phyloP scores from a whole-genome alignment of 495 filamentous ascomycete species.

The Staphylotrichum tortipilum region DNA sequence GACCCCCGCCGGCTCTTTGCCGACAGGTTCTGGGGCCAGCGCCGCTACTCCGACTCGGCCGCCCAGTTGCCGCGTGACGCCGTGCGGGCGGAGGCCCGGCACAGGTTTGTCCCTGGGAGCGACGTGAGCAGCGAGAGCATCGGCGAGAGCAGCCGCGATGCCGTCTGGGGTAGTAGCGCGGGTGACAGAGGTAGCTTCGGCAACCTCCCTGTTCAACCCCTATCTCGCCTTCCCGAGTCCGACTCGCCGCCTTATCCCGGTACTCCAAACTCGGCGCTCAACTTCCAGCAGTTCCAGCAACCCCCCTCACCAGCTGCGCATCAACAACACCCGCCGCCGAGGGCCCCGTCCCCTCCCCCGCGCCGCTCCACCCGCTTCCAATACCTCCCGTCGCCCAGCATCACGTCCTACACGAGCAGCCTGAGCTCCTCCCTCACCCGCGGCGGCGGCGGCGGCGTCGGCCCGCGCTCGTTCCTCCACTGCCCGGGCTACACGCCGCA shows the following conservation, averaged over 20 bases:
- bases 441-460: background rate
- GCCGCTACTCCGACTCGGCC: conserved; percentile 1
- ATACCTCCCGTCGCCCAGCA: too few species aligned
- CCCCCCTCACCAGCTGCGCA: background rate
- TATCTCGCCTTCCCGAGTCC: too few species aligned
- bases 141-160: too few species aligned
- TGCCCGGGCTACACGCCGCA: background rate
- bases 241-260: too few species aligned
- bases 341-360: background rate
- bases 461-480: background rate
- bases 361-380: too few species aligned
- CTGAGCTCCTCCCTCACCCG: background rate
- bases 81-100: background rate
- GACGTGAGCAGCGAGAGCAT: background rate
- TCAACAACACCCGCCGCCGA: background rate
- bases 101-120: background rate
- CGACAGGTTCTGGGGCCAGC: background rate
- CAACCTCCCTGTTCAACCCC: too few species aligned
- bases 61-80: background rate
- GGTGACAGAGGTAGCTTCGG: too few species aligned
- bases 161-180: too few species aligned
- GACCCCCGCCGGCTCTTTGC: background rate
- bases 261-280: too few species aligned
- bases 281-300: background rate
- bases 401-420: background rate